Percentiles rank a stretch among this genome's conserved stretches.
Conservation (phyloP, 2,329 filamentous ascomycete species). For the Apiospora aurea region DNA sequence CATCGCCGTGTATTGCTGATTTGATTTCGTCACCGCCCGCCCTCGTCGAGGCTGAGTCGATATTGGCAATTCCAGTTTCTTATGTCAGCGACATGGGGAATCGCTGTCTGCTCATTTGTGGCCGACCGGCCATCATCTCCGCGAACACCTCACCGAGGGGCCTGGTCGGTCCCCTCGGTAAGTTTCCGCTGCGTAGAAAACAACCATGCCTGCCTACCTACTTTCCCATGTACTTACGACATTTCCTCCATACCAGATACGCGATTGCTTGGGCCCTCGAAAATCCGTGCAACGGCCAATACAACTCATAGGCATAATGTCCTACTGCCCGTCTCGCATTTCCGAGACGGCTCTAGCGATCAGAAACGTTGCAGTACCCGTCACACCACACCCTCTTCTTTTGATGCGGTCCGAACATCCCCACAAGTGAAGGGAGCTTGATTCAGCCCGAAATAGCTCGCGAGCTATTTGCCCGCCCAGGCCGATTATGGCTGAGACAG, state of each 20-base stretch:
- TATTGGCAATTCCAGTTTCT: not conserved
- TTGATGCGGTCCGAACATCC: constrained; percentile 1
- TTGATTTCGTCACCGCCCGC: constrained; percentile 2
- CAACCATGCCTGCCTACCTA: not conserved
- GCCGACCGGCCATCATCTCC: not conserved
- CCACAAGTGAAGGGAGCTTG: constrained; percentile 1
- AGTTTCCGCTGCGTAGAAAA: not conserved
- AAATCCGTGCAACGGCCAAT: not conserved
- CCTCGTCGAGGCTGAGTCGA: constrained; percentile 3
- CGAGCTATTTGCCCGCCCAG: not conserved
- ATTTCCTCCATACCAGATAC: not conserved
- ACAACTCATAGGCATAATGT: not conserved
- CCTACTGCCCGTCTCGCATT: constrained; percentile 15
- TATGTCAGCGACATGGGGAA: not conserved
- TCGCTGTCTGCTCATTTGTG: not conserved
- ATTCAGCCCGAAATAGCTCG: not conserved
- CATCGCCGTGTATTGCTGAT: not conserved
- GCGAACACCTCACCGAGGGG: not conserved
- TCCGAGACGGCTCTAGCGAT: constrained; percentile 14
- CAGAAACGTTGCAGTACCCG: constrained; percentile 10
- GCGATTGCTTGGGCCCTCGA: not conserved
- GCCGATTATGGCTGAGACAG: no score
- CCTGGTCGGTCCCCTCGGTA: not conserved
- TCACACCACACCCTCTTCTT: constrained; percentile 14
- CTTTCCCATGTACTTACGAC: not conserved